Base-by-base conservation (phyloP, 805 yeast species). In the Komagataella populi region DNA sequence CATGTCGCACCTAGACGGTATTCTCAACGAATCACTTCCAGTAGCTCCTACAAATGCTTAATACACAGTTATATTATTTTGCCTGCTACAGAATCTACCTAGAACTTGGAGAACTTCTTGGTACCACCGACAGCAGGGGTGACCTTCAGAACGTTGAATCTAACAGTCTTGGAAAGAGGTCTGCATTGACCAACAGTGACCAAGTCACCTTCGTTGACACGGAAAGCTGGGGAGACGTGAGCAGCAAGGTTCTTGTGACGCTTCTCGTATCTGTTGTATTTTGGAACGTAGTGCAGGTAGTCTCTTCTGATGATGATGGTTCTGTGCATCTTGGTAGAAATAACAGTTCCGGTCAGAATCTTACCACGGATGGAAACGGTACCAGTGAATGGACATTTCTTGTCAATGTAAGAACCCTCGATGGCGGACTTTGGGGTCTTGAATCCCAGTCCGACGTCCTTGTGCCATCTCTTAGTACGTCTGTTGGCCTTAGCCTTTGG, bases 251-350 rank as follows among this genome's bases (percentile, higher is more conserved):
- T 93, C 93, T 93, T 93, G 87, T 93, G 99, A 83, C 99, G 89
- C 87, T 93, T 93, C 83, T 93, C 99, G 87, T 89, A 93, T 87
- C 99, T 90, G 96, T 91, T 93, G 83, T 93, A 93, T 85, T 93
- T 93, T 77, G 98, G 96, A 76, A 93, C 87, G 81, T 88, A 93
- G 82, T 93, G 99, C 74, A 93, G 87, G 95, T 93, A 93, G 73
- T 93, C 98, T 81, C 99, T 91, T 85, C 99, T 90, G 81, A 93
- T 87, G 75, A 93, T 85, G 80, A 93, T 86, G 69, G 99, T 93
- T 83, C 99, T 93, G 95, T 93, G 99, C 99, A 93, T 93, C 83
- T 93, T 93, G 84, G 99, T 90, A 70, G 99, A 93, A 65, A 93
- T 96, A 78, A 93, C 99, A 72, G 96, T 87, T 79, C 99, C 99